These are phyloP conservation scores for Penicillium psychrosexuale DNA, from an alignment of 2,329 filamentous ascomycete genomes.

Conservation along the genomic window DNA sequence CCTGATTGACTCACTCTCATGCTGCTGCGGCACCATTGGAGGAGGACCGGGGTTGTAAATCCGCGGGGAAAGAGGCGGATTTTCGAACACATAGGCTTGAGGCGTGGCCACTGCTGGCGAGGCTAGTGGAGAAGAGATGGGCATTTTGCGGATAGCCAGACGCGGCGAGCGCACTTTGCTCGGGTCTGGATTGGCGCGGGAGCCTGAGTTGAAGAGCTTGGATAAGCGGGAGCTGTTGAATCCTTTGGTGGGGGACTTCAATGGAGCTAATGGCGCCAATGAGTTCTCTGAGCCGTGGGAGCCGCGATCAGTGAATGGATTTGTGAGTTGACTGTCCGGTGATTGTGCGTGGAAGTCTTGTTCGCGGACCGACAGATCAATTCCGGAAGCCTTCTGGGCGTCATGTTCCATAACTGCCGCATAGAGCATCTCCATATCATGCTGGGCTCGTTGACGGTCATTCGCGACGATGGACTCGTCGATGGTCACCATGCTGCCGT, in stretches of 20 bases:
- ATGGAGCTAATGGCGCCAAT: constrained; percentile 5
- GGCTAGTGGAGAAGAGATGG: constrained; percentile 56
- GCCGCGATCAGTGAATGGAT: constrained; percentile 31
- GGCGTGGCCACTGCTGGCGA: constrained; percentile 45
- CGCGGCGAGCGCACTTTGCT: constrained; percentile 45
- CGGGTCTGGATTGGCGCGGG: constrained; percentile 38
- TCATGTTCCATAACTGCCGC: constrained; percentile 90
- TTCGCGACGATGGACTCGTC: constrained; percentile 72
- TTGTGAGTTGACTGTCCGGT: constrained; percentile 26
- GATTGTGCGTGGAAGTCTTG: constrained; percentile 19
- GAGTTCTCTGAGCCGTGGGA: constrained; percentile 26
- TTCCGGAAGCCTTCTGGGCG: constrained; percentile 43
- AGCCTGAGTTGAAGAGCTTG: constrained; percentile 41
- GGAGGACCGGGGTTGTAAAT: constrained; percentile 56
- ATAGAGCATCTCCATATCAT: constrained; percentile 87
- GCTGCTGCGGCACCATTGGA: constrained; percentile 47
- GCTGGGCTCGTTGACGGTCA: constrained; percentile 71
- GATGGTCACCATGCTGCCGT: constrained; percentile 66
- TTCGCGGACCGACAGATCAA: constrained; percentile 19
- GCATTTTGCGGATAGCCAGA: constrained; percentile 51
- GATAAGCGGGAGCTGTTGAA: constrained; percentile 36
- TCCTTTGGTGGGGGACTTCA: constrained; percentile 28
- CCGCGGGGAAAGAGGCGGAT: constrained; percentile 57
- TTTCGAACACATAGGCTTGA: constrained; percentile 47
- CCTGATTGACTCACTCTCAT: constrained; percentile 8